Base-by-base conservation (phyloP, 1,284 basidiomycete species). In the Erythrobasidium hasegawianum region DNA sequence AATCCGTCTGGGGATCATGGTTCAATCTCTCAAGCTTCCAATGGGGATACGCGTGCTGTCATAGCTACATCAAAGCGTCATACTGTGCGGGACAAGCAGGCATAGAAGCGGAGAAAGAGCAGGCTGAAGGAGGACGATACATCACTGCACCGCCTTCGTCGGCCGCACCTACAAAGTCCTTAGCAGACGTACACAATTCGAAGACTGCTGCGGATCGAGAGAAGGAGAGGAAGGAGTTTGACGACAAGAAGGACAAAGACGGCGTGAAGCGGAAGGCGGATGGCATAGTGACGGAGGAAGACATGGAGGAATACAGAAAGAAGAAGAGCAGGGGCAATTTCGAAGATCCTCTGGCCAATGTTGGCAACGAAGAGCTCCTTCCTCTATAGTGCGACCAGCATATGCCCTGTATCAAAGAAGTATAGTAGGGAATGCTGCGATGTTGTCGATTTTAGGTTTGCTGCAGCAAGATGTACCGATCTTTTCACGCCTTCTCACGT, bases 31-130 rank as follows among this genome's bases (percentile, higher is more conserved):
- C 83, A 7, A 80, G 83, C 1, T 85, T 86, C 10, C 77, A 81
- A 66, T 98, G 96, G 96, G 96, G 96, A 53, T 98, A 88, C 77
- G 86, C 84, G 29, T 99, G 96, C 78, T 99, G 96, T 76, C 93
- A 96, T 76, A 93, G 90, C 10, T 82, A 65, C 69, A 80, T 94
- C 53, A 88, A 91, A 74, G 81, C 89, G 54, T 94, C 92, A 9
- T 98, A 98, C 77, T 98, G 95, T 77, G 88, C 94, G 29, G 94
- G 94, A 1, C 77, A 85, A 75, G 91, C 88, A 9, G 94, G 90
- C 65, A 96, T 89, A 69, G 83, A 85, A 68, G 94, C 94, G 7
- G 59, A 64, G 59, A 58, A 66, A 59, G 62, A 61, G 43, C 68
- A 60, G 64, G 71, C 49, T 71, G 73, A 56, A 73, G 73, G 18